Evolutionary conservation across 2,329 filamentous ascomycete species (phyloP).

Genomic region (Neofusicoccum sp.): DNA sequence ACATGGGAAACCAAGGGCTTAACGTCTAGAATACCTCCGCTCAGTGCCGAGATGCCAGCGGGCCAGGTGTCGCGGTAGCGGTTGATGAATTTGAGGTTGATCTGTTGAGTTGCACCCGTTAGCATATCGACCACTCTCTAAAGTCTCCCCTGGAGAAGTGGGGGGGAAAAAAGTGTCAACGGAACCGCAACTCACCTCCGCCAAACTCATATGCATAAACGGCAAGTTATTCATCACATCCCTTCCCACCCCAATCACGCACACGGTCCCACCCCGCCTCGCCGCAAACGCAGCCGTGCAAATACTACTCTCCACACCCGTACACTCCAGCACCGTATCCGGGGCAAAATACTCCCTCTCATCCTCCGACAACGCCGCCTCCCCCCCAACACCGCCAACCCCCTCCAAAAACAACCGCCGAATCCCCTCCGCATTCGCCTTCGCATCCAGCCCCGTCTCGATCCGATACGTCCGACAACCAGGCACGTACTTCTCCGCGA

Average conservation of each 20-base stretch:
- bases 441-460: constrained; percentile 46
- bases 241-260: constrained; percentile 67
- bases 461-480: constrained; percentile 58
- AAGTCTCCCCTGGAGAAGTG: neutral
- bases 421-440: constrained; percentile 57
- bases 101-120: constrained; percentile 42
- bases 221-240: constrained; percentile 66
- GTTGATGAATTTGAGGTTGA: constrained; percentile 71
- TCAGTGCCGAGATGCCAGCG: constrained; percentile 62
- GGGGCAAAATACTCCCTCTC: constrained; percentile 39
- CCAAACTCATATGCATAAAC: constrained; percentile 67
- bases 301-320: constrained; percentile 66
- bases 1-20: constrained; percentile 65
- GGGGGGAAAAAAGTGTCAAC: neutral
- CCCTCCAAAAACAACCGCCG: constrained; percentile 56
- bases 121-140: no score
- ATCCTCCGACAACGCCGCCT: constrained; percentile 59
- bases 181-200: constrained; percentile 50
- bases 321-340: constrained; percentile 65
- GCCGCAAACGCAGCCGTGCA: constrained; percentile 61
- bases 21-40: constrained; percentile 62
- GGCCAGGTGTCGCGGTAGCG: constrained; percentile 72
- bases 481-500: constrained; percentile 62
- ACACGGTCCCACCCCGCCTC: constrained; percentile 61
- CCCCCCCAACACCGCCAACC: constrained; percentile 52